These are phyloP conservation scores for Lachnellula occidentalis DNA, from an alignment of 2,329 filamentous ascomycete genomes.

Conservation along the genomic window DNA sequence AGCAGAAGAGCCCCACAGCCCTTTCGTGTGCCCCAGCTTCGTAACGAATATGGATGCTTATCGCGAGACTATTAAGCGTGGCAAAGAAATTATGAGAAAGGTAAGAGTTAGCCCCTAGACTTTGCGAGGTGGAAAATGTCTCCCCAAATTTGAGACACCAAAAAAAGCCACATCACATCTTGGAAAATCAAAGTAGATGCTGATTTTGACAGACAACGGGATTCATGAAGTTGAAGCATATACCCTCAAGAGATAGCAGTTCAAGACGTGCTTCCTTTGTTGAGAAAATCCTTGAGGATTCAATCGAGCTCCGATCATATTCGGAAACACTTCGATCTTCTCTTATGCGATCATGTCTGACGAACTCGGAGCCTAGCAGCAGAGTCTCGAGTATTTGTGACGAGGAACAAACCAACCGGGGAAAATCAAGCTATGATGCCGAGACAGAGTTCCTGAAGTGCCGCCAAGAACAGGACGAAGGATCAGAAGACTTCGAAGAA, in stretches of 20 bases:
- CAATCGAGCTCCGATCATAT: slow-evolving; percentile 4
- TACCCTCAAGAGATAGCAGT: neutral
- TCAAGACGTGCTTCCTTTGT: neutral
- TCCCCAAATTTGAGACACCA: too few relatives aligned
- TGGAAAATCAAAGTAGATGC: neutral
- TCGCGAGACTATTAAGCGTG: neutral
- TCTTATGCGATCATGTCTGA: neutral
- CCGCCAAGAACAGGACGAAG: neutral
- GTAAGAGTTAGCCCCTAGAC: neutral
- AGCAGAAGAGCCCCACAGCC: too few relatives aligned
- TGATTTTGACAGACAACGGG: neutral
- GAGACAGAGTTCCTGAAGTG: neutral
- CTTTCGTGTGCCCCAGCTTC: too few relatives aligned
- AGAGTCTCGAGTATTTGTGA: neutral
- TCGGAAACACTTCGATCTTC: neutral
- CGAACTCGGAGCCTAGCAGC: neutral
- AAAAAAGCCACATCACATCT: too few relatives aligned
- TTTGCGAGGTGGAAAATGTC: too few relatives aligned
- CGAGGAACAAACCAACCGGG: neutral
- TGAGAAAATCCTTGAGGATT: slow-evolving; percentile 9
- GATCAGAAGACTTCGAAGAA: neutral
- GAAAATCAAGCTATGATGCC: neutral
- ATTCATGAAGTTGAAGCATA: neutral
- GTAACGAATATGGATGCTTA: neutral
- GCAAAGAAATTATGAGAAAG: neutral